Evolutionary conservation across 2,329 filamentous ascomycete species (phyloP).

Genomic region (Pyrenochaeta sp.): DNA sequence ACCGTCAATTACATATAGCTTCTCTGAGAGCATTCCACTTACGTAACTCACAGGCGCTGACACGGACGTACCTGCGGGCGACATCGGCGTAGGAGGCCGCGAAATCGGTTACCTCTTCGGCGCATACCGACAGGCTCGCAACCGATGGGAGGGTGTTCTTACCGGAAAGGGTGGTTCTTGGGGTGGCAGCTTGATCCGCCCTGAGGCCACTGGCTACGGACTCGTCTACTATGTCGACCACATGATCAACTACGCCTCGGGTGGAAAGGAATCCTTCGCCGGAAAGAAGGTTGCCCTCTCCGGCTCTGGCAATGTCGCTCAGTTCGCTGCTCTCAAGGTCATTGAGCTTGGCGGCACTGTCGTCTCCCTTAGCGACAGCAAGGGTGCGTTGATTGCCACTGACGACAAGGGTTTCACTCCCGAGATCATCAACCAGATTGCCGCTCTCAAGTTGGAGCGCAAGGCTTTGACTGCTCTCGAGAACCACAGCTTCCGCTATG

Average conservation of each 20-base stretch:
- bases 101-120: conserved; percentile 97
- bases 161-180: conserved; percentile 94
- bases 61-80: conserved; percentile 94
- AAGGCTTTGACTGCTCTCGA: conserved; percentile 79
- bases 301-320: conserved; percentile 96
- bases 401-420: conserved; percentile 76
- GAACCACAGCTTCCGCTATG: conserved; percentile 79
- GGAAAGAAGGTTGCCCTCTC: conserved; percentile 97
- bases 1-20: conserved; percentile 9
- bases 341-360: conserved; percentile 95
- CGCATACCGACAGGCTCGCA: conserved; percentile 85
- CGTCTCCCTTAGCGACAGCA: conserved; percentile 91
- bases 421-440: conserved; percentile 80
- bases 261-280: conserved; percentile 80
- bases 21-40: conserved; percentile 18
- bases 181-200: conserved; percentile 93
- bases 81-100: conserved; percentile 90
- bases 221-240: conserved; percentile 73
- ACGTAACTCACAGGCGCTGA: conserved; percentile 67
- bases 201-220: conserved; percentile 96
- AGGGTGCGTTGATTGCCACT: conserved; percentile 80
- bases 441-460: conserved; percentile 84
- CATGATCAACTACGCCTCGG: conserved; percentile 76
- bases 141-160: conserved; percentile 93
- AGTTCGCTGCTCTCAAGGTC: conserved; percentile 94